phyloP scores from a whole-genome alignment of 202 grass and related monocot genomes.

The Brachypodium distachyon region DNA sequence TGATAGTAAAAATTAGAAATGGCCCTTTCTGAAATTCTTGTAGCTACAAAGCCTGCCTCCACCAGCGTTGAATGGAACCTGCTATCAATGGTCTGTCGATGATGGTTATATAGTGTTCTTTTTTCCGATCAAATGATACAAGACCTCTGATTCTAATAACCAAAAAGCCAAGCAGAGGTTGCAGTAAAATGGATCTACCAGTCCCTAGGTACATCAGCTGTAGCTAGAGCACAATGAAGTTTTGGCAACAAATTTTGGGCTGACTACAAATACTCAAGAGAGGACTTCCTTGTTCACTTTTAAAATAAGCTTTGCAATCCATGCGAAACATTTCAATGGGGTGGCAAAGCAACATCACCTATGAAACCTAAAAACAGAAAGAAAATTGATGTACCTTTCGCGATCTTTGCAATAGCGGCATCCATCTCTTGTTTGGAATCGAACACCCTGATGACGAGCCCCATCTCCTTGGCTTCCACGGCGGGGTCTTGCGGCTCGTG shows the following conservation, averaged over 20 bases:
- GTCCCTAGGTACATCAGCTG: not conserved
- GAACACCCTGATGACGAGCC: constrained; percentile 58
- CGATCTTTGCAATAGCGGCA: constrained; percentile 42
- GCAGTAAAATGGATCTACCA: not conserved
- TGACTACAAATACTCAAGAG: not conserved
- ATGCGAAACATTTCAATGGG: not conserved
- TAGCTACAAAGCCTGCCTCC: constrained; percentile 89
- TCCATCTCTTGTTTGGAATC: constrained; percentile 47
- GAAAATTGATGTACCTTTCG: constrained; percentile 33
- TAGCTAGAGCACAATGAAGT: not conserved
- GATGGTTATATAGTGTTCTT: not conserved
- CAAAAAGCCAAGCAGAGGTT: not conserved
- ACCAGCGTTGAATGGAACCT: not conserved
- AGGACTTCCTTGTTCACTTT: not conserved
- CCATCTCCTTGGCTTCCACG: constrained; percentile 75
- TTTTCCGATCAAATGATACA: not conserved
- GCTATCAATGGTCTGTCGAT: not conserved
- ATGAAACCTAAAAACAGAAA: not conserved
- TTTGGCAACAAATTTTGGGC: not conserved
- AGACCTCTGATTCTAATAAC: not conserved
- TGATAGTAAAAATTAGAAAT: not conserved
- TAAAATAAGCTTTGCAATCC: not conserved
- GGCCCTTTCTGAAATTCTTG: constrained; percentile 82
- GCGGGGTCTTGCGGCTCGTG: constrained; percentile 52
- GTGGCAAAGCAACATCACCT: not conserved